phyloP scores from a whole-genome alignment of 2,329 filamentous ascomycete species.

The Scleromitrula shiraiana region DNA sequence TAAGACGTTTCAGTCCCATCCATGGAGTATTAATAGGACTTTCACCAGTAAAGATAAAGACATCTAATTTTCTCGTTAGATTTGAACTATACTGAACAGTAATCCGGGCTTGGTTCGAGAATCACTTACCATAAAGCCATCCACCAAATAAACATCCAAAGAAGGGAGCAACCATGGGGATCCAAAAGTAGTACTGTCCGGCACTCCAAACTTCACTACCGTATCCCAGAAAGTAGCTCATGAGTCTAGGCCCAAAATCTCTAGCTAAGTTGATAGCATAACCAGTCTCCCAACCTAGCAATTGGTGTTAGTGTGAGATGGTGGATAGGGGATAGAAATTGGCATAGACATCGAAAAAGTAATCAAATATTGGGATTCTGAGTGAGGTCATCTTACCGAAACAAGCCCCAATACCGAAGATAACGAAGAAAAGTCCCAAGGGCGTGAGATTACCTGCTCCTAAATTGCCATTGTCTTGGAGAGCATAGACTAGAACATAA shows the following conservation, averaged over 20 bases:
- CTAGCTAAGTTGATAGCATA: constrained; percentile 69
- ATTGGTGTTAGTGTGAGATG: background rate
- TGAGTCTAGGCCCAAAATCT: constrained; percentile 60
- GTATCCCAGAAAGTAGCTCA: constrained; percentile 62
- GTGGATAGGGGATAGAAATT: background rate
- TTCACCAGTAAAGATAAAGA: constrained; percentile 40
- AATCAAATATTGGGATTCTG: too few species aligned
- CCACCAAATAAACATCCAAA: constrained; percentile 55
- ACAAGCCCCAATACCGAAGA: constrained; percentile 66
- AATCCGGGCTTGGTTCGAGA: too few species aligned
- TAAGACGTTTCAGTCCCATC: constrained; percentile 23
- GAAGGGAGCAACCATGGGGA: constrained; percentile 67
- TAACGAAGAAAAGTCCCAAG: constrained; percentile 60
- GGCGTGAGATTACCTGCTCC: constrained; percentile 48
- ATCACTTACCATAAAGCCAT: constrained; percentile 46
- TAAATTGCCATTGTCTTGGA: constrained; percentile 50
- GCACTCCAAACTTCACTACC: constrained; percentile 58
- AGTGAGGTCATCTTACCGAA: too few species aligned
- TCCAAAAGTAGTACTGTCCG: constrained; percentile 65
- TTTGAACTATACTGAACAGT: background rate
- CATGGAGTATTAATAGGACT: constrained; percentile 27
- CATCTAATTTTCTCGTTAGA: constrained; percentile 27
- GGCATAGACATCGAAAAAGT: too few species aligned
- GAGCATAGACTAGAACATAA: too few species aligned
- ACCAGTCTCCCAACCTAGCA: constrained; percentile 56